A percentile compares a stretch with the other conserved stretches of the same genome.
These are phyloP conservation scores for Yueomyces sp. DNA, from an alignment of 805 yeast genomes.

Conservation along the genomic window DNA sequence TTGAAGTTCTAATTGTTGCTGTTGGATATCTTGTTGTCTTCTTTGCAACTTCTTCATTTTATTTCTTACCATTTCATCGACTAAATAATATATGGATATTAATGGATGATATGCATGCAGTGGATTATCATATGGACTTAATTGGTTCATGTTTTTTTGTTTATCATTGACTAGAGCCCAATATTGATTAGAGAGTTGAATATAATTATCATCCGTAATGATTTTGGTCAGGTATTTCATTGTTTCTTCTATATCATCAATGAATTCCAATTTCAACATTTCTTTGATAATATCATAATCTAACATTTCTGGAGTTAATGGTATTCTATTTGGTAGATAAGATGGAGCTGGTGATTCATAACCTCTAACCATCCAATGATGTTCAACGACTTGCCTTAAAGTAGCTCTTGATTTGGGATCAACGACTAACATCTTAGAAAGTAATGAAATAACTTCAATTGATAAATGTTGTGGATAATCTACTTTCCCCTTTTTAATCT, in stretches of 20 bases:
- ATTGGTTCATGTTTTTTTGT: constrained; percentile 1
- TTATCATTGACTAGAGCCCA: constrained; percentile 12
- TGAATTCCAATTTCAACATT: constrained; percentile 70
- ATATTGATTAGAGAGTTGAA: constrained; percentile 15
- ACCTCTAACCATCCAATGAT: constrained; percentile 93
- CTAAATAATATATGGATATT: constrained; percentile 73
- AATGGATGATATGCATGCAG: constrained; percentile 81
- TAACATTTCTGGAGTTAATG: constrained; percentile 32
- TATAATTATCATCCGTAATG: constrained; percentile 51
- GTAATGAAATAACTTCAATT: constrained; percentile 62
- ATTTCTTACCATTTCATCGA: constrained; percentile 69
- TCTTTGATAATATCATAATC: constrained; percentile 52
- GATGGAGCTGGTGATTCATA: constrained; percentile 54
- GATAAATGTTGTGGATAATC: constrained; percentile 81
- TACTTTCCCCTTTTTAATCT: constrained; percentile 82
- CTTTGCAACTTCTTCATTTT: constrained; percentile 38
- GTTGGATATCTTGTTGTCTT: constrained; percentile 11
- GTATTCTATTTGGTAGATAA: constrained; percentile 69
- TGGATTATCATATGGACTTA: constrained; percentile 42
- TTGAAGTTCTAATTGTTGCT: constrained; percentile 6
- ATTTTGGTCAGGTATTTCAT: constrained; percentile 41
- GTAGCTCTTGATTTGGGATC: constrained; percentile 73
- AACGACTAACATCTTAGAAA: constrained; percentile 84
- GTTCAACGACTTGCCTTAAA: constrained; percentile 63
- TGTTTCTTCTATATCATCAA: constrained; percentile 44